phyloP scores from a whole-genome alignment of 2,329 filamentous ascomycete species.

The Colletotrichum destructivum region DNA sequence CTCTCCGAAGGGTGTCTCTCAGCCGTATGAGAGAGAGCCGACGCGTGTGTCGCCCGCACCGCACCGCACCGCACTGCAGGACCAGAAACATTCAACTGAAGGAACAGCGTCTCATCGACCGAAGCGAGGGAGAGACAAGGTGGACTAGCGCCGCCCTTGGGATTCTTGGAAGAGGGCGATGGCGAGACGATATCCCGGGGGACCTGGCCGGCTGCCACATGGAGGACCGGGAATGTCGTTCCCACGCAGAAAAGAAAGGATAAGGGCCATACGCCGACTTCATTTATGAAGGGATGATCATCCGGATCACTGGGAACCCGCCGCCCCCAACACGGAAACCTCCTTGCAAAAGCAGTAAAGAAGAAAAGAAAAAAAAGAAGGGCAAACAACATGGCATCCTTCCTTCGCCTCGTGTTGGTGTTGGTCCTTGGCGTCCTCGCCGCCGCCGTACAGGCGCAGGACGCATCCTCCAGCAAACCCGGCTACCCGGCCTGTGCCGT shows the following conservation, averaged over 20 bases:
- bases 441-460: conserved; percentile 28
- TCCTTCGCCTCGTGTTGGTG: conserved; percentile 21
- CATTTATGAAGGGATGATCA: conserved; percentile 33
- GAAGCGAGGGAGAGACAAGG: conserved; percentile 11
- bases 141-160: conserved; percentile 4
- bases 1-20: not conserved
- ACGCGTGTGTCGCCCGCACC: not conserved
- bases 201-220: conserved; percentile 32
- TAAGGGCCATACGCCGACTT: not conserved
- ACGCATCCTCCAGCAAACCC: conserved; percentile 8
- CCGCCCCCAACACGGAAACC: not conserved
- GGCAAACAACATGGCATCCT: conserved; percentile 22
- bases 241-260: not conserved
- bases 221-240: conserved; percentile 11
- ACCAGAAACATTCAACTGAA: conserved; percentile 7
- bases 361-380: no score
- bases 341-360: not conserved
- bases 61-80: not conserved
- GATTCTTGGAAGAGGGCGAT: conserved; percentile 2
- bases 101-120: conserved; percentile 30
- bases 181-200: not conserved
- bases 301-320: conserved; percentile 16
- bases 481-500: conserved; percentile 43
- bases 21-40: no score
- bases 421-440: conserved; percentile 25